Percentiles rank a stretch among this genome's conserved stretches.
phyloP scores from a whole-genome alignment of 2,329 filamentous ascomycete species.

The Geosmithia morbida region DNA sequence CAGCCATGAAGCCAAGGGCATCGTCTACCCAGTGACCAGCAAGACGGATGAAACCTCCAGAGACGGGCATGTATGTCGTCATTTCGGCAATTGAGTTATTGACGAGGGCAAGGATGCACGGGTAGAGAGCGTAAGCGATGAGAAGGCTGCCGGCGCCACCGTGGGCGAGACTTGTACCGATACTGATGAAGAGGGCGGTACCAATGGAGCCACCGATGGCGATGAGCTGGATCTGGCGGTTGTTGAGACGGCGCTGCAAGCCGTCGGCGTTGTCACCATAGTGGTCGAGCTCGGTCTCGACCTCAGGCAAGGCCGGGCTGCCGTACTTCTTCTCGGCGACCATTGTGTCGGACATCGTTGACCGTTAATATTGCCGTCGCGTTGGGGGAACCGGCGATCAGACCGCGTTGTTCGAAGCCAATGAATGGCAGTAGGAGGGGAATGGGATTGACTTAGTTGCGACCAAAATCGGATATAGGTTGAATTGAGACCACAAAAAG shows the following conservation, averaged over 20 bases:
- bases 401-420: neutral
- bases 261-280: conserved; percentile 18
- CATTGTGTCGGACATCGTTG: conserved; percentile 5
- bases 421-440: neutral
- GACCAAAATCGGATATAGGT: neutral
- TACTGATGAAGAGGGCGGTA: conserved; percentile 38
- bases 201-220: conserved; percentile 37
- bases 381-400: neutral
- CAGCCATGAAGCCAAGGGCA: conserved; percentile 35
- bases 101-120: conserved; percentile 35
- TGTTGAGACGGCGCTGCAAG: conserved; percentile 24
- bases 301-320: conserved; percentile 5
- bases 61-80: conserved; percentile 40
- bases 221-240: conserved; percentile 36
- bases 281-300: conserved; percentile 10
- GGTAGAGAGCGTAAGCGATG: conserved; percentile 38
- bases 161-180: conserved; percentile 28
- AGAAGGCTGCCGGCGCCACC: conserved; percentile 29
- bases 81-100: conserved; percentile 49
- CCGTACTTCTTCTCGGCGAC: conserved; percentile 14
- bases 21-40: conserved; percentile 45
- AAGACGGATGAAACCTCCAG: conserved; percentile 42
- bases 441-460: neutral
- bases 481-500: neutral
- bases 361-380: neutral